These are phyloP conservation scores for Syzygium malaccense DNA, from an alignment of 441 rosid genomes.

Conservation along the genomic window DNA sequence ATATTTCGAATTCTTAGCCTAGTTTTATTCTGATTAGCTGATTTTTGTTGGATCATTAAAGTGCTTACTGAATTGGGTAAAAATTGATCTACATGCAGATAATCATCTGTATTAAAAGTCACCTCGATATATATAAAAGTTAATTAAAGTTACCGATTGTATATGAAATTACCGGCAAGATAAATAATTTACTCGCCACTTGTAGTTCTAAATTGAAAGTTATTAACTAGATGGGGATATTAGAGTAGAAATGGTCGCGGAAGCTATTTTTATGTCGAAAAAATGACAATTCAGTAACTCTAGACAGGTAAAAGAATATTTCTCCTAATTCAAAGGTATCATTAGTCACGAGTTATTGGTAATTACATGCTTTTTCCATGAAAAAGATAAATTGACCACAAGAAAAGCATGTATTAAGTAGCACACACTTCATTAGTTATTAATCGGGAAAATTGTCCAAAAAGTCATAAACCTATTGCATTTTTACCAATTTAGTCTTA, in stretches of 20 bases:
- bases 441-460: too few species aligned
- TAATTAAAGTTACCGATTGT: accelerated
- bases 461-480: too few species aligned
- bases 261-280: not conserved
- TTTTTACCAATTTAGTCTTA: too few species aligned
- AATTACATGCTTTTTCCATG: not conserved
- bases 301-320: not conserved
- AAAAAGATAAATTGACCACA: too few species aligned
- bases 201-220: accelerated
- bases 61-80: not conserved
- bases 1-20: not conserved
- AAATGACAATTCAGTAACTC: not conserved
- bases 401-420: too few species aligned
- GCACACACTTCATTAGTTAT: too few species aligned
- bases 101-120: not conserved
- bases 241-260: not conserved
- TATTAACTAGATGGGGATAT: not conserved
- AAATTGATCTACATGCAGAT: not conserved
- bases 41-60: not conserved
- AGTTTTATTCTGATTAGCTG: not conserved
- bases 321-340: too few species aligned
- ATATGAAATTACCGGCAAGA: not conserved
- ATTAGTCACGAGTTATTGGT: not conserved
- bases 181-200: not conserved
- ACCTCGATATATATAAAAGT: too few species aligned